Evolutionary conservation across 805 yeast species (phyloP).

Genomic region (Myxozyma nipponensis): DNA sequence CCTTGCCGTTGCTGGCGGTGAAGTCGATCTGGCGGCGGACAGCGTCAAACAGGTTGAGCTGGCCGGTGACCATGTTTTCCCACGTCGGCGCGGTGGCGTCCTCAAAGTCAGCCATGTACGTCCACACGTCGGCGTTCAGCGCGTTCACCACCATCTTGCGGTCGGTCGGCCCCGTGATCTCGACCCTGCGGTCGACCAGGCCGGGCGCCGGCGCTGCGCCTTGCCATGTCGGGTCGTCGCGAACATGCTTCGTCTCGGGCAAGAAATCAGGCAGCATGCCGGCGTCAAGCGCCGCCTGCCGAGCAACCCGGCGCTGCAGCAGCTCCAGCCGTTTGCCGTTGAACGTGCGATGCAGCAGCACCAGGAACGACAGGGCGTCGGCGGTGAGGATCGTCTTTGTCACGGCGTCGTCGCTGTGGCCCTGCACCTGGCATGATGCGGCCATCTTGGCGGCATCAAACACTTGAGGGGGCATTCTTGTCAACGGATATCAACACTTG

Average conservation of each 20-base stretch:
- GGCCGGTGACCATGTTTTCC: slow-evolving; percentile 64
- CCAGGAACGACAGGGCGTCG: slow-evolving; percentile 63
- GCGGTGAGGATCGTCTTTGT: slow-evolving; percentile 51
- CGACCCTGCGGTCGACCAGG: slow-evolving; percentile 66
- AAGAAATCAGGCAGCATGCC: slow-evolving; percentile 67
- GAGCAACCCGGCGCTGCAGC: slow-evolving; percentile 51
- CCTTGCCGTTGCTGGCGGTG: slow-evolving; percentile 35
- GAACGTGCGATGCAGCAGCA: slow-evolving; percentile 63
- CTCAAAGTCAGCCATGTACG: slow-evolving; percentile 75
- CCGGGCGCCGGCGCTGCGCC: slow-evolving; percentile 69
- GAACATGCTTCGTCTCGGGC: slow-evolving; percentile 58
- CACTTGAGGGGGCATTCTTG: background rate
- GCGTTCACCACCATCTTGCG: slow-evolving; percentile 74
- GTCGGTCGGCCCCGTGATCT: slow-evolving; percentile 74
- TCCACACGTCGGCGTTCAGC: slow-evolving; percentile 62
- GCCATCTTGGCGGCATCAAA: slow-evolving; percentile 12
- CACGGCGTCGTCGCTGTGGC: slow-evolving; percentile 47
- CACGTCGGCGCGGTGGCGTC: slow-evolving; percentile 71
- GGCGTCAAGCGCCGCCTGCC: slow-evolving; percentile 54
- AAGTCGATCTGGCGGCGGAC: slow-evolving; percentile 53
- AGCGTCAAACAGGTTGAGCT: slow-evolving; percentile 65
- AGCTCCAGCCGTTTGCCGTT: slow-evolving; percentile 53
- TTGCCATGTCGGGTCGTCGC: slow-evolving; percentile 66
- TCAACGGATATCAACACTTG: no score
- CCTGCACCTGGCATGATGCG: slow-evolving; percentile 41